Conservation (phyloP, 2,329 filamentous ascomycete species). For the Arthrocladium fulminans region DNA sequence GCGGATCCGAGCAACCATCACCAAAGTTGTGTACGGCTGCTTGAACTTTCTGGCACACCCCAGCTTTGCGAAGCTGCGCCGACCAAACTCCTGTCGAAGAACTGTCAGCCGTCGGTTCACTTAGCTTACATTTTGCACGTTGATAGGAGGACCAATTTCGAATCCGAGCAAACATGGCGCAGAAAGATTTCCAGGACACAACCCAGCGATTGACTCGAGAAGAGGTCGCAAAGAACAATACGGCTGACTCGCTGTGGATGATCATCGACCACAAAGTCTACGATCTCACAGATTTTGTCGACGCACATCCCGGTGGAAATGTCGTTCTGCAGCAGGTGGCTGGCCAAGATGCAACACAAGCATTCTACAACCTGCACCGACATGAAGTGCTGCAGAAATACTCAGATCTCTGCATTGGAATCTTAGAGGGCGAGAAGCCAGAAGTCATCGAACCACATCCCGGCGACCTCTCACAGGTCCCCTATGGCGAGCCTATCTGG, state of each 20-base stretch:
- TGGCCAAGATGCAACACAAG: constrained; percentile 35
- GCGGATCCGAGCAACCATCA: too few relatives aligned
- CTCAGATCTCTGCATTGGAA: constrained; percentile 63
- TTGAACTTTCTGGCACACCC: too few relatives aligned
- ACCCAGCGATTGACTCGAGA: constrained; percentile 16
- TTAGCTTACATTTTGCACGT: too few relatives aligned
- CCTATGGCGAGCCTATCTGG: constrained; percentile 81
- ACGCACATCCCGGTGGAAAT: constrained; percentile 48
- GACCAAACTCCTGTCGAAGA: too few relatives aligned
- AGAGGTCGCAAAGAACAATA: constrained; percentile 43
- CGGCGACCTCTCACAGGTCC: constrained; percentile 66
- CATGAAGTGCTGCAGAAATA: constrained; percentile 85
- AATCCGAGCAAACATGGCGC: constrained; percentile 3
- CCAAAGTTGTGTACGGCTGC: too few relatives aligned
- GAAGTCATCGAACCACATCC: constrained; percentile 60
- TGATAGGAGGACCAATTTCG: too few relatives aligned
- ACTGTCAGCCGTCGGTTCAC: too few relatives aligned
- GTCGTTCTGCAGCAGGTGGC: constrained; percentile 35
- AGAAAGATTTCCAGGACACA: constrained; percentile 11
- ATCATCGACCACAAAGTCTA: constrained; percentile 53
- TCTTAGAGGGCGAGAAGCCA: constrained; percentile 63
- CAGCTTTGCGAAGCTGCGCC: too few relatives aligned
- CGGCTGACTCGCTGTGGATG: constrained; percentile 44
- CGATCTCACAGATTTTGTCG: constrained; percentile 48
- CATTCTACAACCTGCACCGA: constrained; percentile 73